Conservation (phyloP, 306 rosid species). For the Heteromeles arbutifolia region DNA sequence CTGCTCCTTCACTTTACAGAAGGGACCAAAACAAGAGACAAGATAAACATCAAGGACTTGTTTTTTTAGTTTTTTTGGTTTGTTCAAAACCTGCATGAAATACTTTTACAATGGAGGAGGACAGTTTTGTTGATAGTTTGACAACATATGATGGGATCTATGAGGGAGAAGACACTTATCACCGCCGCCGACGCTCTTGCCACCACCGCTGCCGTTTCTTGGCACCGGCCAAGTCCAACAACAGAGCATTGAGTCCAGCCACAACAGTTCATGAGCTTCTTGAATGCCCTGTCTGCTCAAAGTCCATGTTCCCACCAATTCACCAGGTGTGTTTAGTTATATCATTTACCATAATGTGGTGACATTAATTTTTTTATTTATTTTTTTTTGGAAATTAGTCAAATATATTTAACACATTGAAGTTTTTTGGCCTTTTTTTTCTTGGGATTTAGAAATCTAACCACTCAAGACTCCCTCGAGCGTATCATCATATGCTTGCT, state of each 20-base stretch:
- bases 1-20: not conserved
- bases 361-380: not conserved
- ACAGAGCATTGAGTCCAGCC: constrained; percentile 3
- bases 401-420: not conserved
- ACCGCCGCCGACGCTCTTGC: not conserved
- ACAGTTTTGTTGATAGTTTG: constrained; percentile 3
- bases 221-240: not conserved
- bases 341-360: not conserved
- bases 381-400: too few species aligned
- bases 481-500: not conserved
- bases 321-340: constrained; percentile 17
- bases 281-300: constrained; percentile 19
- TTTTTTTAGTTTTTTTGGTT: not conserved
- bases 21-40: not conserved
- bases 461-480: not conserved
- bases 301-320: constrained; percentile 28
- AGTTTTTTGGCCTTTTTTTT: not conserved
- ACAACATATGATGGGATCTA: constrained; percentile 12
- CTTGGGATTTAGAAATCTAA: not conserved
- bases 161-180: constrained; percentile 1
- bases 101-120: constrained; percentile 1
- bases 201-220: not conserved
- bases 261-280: constrained; percentile 18
- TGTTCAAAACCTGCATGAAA: not conserved
- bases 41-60: not conserved